These are phyloP conservation scores for Moesziomyces aphidis DNA, from an alignment of 1,284 basidiomycete genomes.

Conservation along the genomic window DNA sequence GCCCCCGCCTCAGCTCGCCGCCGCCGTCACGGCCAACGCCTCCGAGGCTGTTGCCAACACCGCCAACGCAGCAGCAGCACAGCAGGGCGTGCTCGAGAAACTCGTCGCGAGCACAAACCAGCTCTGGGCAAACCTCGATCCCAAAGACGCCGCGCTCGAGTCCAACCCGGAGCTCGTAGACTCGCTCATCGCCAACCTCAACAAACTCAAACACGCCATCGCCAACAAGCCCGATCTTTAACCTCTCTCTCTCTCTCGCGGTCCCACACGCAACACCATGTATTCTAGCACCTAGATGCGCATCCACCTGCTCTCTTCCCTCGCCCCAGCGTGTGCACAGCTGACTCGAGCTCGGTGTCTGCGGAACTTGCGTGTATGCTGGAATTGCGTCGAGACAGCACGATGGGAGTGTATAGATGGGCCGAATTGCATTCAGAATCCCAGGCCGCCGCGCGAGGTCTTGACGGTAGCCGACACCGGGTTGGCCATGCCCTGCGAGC, in stretches of 20 bases:
- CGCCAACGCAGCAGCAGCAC: slow-evolving; percentile 6
- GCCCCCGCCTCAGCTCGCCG: slow-evolving; percentile 26
- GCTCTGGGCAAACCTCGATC: slow-evolving; percentile 21
- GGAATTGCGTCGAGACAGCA: too few species aligned
- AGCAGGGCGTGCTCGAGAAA: slow-evolving; percentile 26
- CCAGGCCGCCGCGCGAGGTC: slow-evolving; percentile 59
- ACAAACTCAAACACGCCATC: slow-evolving; percentile 42
- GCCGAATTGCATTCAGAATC: slow-evolving; percentile 26
- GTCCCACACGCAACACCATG: neutral
- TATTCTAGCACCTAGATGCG: neutral
- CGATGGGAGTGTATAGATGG: too few species aligned
- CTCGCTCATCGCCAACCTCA: slow-evolving; percentile 33
- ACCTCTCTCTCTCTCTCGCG: neutral
- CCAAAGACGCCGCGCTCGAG: slow-evolving; percentile 7
- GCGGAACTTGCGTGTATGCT: too few species aligned
- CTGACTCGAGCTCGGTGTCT: too few species aligned
- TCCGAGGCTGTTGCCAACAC: neutral
- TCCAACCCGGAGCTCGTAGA: slow-evolving; percentile 30
- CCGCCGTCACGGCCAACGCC: slow-evolving; percentile 10
- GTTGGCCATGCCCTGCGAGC: slow-evolving; percentile 58
- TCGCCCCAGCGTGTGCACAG: too few species aligned
- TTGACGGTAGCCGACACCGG: slow-evolving; percentile 65
- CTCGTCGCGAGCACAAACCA: slow-evolving; percentile 24
- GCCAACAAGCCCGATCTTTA: slow-evolving; percentile 28
- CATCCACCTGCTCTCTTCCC: too few species aligned